Percentiles rank a stretch among this genome's conserved stretches.
Evolutionary conservation across 768 basidiomycete genomes (phyloP).

Genomic region (Paxillus rubicundulus): DNA sequence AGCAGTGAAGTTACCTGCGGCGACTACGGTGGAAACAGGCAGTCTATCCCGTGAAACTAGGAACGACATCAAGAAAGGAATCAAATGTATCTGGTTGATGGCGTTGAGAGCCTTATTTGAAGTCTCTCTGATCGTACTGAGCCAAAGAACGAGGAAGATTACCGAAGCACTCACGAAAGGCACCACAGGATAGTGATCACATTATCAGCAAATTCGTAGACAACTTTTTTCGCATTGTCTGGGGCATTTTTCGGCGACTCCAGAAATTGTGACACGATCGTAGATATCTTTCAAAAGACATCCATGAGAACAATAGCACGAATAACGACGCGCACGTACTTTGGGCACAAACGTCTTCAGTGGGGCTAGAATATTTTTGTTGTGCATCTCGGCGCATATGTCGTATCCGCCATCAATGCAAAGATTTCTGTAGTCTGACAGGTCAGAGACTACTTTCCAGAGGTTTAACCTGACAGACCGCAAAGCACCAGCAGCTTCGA

Average conservation of each 20-base stretch:
- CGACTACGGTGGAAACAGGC: constrained; percentile 66
- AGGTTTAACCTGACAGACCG: constrained; percentile 48
- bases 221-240: constrained; percentile 68
- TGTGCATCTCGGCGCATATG: constrained; percentile 95
- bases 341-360: constrained; percentile 76
- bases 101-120: constrained; percentile 81
- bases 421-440: constrained; percentile 61
- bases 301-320: not conserved
- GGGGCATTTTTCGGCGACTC: constrained; percentile 58
- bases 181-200: constrained; percentile 93
- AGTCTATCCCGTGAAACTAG: constrained; percentile 66
- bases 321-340: constrained; percentile 37
- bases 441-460: constrained; percentile 6
- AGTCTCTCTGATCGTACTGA: constrained; percentile 62
- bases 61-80: constrained; percentile 91
- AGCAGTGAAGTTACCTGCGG: constrained; percentile 60
- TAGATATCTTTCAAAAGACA: constrained; percentile 58
- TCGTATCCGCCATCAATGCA: constrained; percentile 96
- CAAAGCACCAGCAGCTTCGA: constrained; percentile 86
- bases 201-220: constrained; percentile 89
- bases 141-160: constrained; percentile 1
- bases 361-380: constrained; percentile 86
- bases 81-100: constrained; percentile 75
- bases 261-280: constrained; percentile 65
- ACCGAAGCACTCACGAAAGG: constrained; percentile 70